phyloP scores from a whole-genome alignment of 1,139 yeast genomes.

The Scheffersomyces titani region DNA sequence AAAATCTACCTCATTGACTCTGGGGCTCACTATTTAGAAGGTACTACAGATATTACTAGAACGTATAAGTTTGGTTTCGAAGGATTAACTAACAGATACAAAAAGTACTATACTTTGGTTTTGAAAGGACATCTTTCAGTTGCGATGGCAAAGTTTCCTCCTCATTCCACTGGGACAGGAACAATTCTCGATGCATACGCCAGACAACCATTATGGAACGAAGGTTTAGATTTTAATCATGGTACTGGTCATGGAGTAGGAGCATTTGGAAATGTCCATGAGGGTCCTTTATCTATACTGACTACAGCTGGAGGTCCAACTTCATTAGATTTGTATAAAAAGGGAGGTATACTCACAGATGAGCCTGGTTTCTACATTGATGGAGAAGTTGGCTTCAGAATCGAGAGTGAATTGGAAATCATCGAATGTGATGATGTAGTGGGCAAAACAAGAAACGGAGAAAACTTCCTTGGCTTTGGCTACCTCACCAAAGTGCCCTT shows the following conservation, averaged over 20 bases:
- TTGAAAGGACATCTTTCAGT: constrained; percentile 58
- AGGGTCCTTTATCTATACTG: constrained; percentile 53
- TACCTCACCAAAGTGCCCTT: constrained; percentile 59
- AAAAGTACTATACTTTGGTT: constrained; percentile 51
- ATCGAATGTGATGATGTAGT: constrained; percentile 32
- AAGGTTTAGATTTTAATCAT: constrained; percentile 55
- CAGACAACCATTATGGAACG: constrained; percentile 53
- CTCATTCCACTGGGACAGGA: constrained; percentile 40
- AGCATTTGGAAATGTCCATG: constrained; percentile 57
- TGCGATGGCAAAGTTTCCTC: constrained; percentile 53
- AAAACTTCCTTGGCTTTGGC: constrained; percentile 42
- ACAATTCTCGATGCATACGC: constrained; percentile 51
- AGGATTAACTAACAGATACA: constrained; percentile 24
- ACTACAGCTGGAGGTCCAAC: constrained; percentile 38
- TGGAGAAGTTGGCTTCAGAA: constrained; percentile 52
- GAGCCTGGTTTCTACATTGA: constrained; percentile 61
- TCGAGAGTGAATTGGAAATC: constrained; percentile 54
- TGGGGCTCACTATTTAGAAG: constrained; percentile 59
- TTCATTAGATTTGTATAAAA: constrained; percentile 32
- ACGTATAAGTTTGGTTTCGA: constrained; percentile 45
- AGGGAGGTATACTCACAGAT: constrained; percentile 53
- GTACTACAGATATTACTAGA: constrained; percentile 62
- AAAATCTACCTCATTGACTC: constrained; percentile 51
- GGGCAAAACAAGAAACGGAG: constrained; percentile 39
- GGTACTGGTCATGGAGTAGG: constrained; percentile 68